phyloP scores from a whole-genome alignment of 2,329 filamentous ascomycete species.

The Delphinella strobiligena region DNA sequence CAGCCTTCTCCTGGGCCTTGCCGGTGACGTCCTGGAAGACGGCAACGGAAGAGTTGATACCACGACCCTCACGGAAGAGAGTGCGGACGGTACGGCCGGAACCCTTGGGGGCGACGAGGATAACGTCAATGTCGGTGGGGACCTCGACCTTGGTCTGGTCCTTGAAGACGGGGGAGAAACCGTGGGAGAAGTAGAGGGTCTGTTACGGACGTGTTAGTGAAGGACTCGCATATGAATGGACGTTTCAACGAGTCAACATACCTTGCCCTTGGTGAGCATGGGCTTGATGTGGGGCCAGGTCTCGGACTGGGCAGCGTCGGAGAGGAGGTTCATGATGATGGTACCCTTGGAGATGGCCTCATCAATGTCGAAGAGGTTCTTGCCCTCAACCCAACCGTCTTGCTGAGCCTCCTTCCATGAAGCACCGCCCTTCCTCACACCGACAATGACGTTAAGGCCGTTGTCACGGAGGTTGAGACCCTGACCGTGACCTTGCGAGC shows the following conservation, averaged over 20 bases:
- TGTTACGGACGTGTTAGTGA: too few species aligned
- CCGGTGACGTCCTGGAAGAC: slow-evolving; percentile 98
- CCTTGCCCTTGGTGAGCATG: slow-evolving; percentile 96
- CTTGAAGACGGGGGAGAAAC: slow-evolving; percentile 99
- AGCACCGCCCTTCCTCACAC: slow-evolving; percentile 94
- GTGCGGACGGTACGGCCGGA: slow-evolving; percentile 97
- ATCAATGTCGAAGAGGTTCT: slow-evolving; percentile 97
- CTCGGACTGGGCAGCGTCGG: slow-evolving; percentile 94
- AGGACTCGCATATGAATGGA: too few species aligned
- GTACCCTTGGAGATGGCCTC: slow-evolving; percentile 89
- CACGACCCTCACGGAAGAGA: slow-evolving; percentile 97
- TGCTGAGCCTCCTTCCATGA: slow-evolving; percentile 96
- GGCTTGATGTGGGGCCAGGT: slow-evolving; percentile 98
- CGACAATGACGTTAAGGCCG: slow-evolving; percentile 96
- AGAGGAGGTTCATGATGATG: slow-evolving; percentile 98
- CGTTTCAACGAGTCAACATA: too few species aligned
- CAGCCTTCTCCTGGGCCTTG: slow-evolving; percentile 94
- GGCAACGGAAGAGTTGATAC: slow-evolving; percentile 98
- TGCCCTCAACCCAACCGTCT: slow-evolving; percentile 96
- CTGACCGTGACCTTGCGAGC: slow-evolving; percentile 95
- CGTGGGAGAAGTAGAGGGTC: slow-evolving; percentile 99
- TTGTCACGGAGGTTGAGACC: slow-evolving; percentile 99
- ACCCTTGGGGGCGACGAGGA: slow-evolving; percentile 98
- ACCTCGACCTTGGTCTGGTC: slow-evolving; percentile 98
- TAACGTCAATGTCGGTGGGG: slow-evolving; percentile 91